Percentiles rank a stretch among this genome's conserved stretches.
Conservation (phyloP, 2,329 filamentous ascomycete genomes). For the Pyrenophora tritici-repentis region DNA sequence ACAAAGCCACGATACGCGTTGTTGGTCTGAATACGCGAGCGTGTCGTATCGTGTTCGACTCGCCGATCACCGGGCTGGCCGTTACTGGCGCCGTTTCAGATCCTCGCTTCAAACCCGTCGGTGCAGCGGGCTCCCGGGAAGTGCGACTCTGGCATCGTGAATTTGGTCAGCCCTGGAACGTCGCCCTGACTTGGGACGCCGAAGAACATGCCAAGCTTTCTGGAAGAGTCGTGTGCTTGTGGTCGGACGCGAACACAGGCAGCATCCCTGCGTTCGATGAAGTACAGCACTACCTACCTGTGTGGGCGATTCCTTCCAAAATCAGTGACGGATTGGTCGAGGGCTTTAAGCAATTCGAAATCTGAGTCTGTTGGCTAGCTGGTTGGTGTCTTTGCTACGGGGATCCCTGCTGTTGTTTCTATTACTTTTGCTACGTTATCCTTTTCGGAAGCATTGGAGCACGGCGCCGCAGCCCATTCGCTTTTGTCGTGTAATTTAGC, state of each 20-base stretch:
- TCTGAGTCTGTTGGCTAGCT: conserved; percentile 25
- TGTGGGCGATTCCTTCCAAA: conserved; percentile 81
- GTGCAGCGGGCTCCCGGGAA: conserved; percentile 66
- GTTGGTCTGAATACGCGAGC: conserved; percentile 75
- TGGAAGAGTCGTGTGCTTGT: conserved; percentile 76
- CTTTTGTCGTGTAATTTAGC: neutral
- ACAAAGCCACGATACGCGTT: conserved; percentile 67
- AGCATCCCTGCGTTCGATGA: conserved; percentile 85
- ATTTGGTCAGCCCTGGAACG: conserved; percentile 76
- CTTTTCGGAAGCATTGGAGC: conserved; percentile 37
- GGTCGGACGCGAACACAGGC: conserved; percentile 82
- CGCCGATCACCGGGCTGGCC: conserved; percentile 66
- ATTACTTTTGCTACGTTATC: conserved; percentile 42
- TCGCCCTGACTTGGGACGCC: conserved; percentile 70
- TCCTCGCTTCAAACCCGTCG: conserved; percentile 67
- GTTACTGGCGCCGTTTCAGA: conserved; percentile 67
- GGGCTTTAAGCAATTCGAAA: conserved; percentile 69
- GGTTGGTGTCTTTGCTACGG: conserved; percentile 25
- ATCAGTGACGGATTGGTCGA: conserved; percentile 78
- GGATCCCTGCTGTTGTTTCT: conserved; percentile 34
- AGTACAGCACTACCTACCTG: conserved; percentile 72
- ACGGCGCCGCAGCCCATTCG: conserved; percentile 33
- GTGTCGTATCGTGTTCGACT: conserved; percentile 74
- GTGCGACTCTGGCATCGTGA: conserved; percentile 82
- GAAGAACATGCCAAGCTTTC: conserved; percentile 40